These are phyloP conservation scores for Ophiocordyceps camponoti-saundersi DNA, from an alignment of 2,329 filamentous ascomycete species.

Conservation along the genomic window DNA sequence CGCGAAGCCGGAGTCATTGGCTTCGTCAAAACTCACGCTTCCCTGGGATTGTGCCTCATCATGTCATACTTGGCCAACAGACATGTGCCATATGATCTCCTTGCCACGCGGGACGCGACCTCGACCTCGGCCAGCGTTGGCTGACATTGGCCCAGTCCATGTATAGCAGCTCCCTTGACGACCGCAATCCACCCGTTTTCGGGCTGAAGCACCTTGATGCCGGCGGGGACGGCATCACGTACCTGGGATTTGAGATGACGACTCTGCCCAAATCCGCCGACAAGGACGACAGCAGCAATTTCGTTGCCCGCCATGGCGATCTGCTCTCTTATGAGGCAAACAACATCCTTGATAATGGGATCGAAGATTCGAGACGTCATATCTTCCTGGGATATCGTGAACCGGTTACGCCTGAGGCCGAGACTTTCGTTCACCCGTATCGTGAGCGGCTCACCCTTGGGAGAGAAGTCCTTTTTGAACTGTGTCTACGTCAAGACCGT, in stretches of 20 bases:
- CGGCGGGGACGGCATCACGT: constrained; percentile 14
- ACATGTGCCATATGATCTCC: constrained; percentile 19
- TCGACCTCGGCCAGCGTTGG: constrained; percentile 11
- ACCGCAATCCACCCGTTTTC: constrained; percentile 31
- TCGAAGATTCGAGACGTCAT: constrained; percentile 43
- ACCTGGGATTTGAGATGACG: constrained; percentile 25
- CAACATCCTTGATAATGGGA: constrained; percentile 24
- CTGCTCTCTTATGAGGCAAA: constrained; percentile 23
- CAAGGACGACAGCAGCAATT: constrained; percentile 24
- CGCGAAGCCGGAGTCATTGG: no score
- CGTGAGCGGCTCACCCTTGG: constrained; percentile 16
- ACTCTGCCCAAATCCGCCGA: constrained; percentile 30
- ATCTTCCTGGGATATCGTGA: constrained; percentile 28
- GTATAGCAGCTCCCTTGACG: constrained; percentile 31
- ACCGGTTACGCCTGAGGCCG: constrained; percentile 13
- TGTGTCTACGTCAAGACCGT: constrained; percentile 5
- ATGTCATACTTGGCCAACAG: constrained; percentile 17
- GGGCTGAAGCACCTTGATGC: constrained; percentile 27
- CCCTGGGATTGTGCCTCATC: constrained; percentile 16
- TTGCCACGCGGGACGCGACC: constrained; percentile 18
- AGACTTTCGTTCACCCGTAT: constrained; percentile 17
- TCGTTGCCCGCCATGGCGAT: constrained; percentile 17
- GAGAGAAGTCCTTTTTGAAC: constrained; percentile 21
- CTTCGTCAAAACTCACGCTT: constrained; percentile 13
- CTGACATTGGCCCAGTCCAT: constrained; percentile 15